A percentile compares a stretch with the other conserved stretches of the same genome.
These are phyloP conservation scores for Oryza glumipatula DNA, from an alignment of 176 grass and related monocot genomes.

Conservation along the genomic window DNA sequence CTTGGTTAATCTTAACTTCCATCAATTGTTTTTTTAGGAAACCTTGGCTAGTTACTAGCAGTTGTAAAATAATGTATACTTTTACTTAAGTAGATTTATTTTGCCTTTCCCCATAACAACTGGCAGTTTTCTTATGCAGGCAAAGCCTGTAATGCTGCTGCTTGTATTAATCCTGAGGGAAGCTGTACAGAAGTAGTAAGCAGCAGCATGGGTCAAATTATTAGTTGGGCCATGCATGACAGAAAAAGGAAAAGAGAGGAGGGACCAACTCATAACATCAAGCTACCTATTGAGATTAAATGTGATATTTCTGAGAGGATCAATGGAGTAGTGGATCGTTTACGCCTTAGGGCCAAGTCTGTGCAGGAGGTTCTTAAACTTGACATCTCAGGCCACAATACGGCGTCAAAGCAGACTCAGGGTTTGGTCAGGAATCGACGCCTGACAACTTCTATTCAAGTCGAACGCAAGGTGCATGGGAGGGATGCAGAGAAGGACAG, in stretches of 20 bases:
- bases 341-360: slow-evolving; percentile 14
- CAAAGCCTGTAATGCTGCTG: not conserved
- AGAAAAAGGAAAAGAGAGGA: not conserved
- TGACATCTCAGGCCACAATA: not conserved
- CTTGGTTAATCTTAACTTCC: no score
- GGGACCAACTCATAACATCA: not conserved
- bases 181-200: no score
- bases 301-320: slow-evolving; percentile 2
- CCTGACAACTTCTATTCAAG: no score
- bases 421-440: no score
- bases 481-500: slow-evolving; percentile 30
- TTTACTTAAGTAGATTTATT: no score
- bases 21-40: no score
- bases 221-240: not conserved
- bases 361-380: not conserved
- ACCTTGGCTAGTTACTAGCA: not conserved
- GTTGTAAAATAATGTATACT: not conserved
- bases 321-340: slow-evolving; percentile 14
- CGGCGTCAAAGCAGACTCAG: no score
- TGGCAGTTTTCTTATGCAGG: not conserved
- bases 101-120: no score
- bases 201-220: not conserved
- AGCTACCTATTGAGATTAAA: not conserved
- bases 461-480: slow-evolving; percentile 14
- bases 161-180: not conserved